phyloP scores from a whole-genome alignment of 306 rosid species.

The Morella rubra region DNA sequence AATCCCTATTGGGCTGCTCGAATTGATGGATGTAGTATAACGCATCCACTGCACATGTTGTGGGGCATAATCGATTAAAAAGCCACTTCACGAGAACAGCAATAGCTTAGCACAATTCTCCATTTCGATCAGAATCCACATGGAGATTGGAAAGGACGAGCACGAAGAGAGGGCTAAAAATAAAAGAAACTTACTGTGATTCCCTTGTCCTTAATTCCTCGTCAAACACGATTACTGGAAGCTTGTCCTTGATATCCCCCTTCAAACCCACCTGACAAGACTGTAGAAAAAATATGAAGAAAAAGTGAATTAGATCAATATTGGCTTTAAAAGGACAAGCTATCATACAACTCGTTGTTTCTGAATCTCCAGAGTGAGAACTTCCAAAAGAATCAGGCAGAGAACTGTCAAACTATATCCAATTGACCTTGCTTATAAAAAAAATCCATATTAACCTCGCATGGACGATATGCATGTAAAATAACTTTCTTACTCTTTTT shows the following conservation, averaged over 20 bases:
- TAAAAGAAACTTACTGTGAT: constrained; percentile 51
- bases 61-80: constrained; percentile 3
- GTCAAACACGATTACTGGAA: constrained; percentile 62
- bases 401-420: not conserved
- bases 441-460: not conserved
- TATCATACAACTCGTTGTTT: not conserved
- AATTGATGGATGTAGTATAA: constrained; percentile 15
- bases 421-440: not conserved
- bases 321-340: not conserved
- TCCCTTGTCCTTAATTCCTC: constrained; percentile 63
- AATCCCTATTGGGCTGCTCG: constrained; percentile 5
- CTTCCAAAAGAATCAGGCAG: not conserved
- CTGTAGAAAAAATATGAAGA: constrained; percentile 23
- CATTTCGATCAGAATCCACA: not conserved
- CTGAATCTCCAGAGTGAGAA: not conserved
- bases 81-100: constrained; percentile 14
- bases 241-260: constrained; percentile 56
- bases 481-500: not conserved
- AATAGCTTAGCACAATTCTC: not conserved
- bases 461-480: not conserved
- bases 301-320: not conserved
- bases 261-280: constrained; percentile 59
- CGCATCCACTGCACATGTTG: constrained; percentile 25
- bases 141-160: constrained; percentile 2
- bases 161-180: not conserved